These are phyloP conservation scores for Ilex paraguariensis DNA, from an alignment of 305 asterid genomes.

Conservation along the genomic window DNA sequence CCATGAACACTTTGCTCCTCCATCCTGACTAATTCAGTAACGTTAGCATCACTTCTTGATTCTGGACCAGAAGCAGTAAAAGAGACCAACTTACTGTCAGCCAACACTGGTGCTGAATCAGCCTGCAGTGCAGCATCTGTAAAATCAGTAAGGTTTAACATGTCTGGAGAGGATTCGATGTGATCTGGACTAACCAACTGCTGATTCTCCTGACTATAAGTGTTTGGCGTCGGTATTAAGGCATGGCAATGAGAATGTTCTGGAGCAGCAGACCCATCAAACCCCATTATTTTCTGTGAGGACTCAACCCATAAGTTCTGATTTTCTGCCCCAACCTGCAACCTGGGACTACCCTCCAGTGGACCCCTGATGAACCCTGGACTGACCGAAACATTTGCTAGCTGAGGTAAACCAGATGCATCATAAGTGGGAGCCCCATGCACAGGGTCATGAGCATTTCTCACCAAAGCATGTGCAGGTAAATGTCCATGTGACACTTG, in stretches of 20 bases:
- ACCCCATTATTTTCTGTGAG: slow-evolving; percentile 43
- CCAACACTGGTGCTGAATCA: slow-evolving; percentile 24
- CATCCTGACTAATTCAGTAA: slow-evolving; percentile 20
- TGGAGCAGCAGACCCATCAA: slow-evolving; percentile 47
- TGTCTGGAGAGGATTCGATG: slow-evolving; percentile 27
- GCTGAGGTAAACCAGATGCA: slow-evolving; percentile 45
- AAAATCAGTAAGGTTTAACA: slow-evolving; percentile 23
- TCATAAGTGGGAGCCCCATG: slow-evolving; percentile 57
- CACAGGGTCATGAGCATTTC: slow-evolving; percentile 63
- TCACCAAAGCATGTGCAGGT: slow-evolving; percentile 58
- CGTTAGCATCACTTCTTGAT: slow-evolving; percentile 21
- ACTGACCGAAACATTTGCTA: slow-evolving; percentile 53
- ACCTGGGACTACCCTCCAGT: slow-evolving; percentile 51
- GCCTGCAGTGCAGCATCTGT: slow-evolving; percentile 23
- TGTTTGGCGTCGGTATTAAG: slow-evolving; percentile 32
- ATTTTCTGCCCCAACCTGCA: slow-evolving; percentile 51
- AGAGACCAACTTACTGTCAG: slow-evolving; percentile 26
- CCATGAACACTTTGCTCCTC: slow-evolving; percentile 20
- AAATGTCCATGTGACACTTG: slow-evolving; percentile 65
- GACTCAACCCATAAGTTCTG: slow-evolving; percentile 60
- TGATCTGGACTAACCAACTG: slow-evolving; percentile 31
- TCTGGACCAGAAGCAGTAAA: slow-evolving; percentile 28
- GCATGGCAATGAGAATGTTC: slow-evolving; percentile 45
- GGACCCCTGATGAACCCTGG: slow-evolving; percentile 48
- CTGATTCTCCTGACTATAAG: slow-evolving; percentile 35